A percentile compares a stretch with the other conserved stretches of the same genome.
Evolutionary conservation across 202 grass and related monocot species (phyloP).

Genomic region (Digitaria exilis): DNA sequence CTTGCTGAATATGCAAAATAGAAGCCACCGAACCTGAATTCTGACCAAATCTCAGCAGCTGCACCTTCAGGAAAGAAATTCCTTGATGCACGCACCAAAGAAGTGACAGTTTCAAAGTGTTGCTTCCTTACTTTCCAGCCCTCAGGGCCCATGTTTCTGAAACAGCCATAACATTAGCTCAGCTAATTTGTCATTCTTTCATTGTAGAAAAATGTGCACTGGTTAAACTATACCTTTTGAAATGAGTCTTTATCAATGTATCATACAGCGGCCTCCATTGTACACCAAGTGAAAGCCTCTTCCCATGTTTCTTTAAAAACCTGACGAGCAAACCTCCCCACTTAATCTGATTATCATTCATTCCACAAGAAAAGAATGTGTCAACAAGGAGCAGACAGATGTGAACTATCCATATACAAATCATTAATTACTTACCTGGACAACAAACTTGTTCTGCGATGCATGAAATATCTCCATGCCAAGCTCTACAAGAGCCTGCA

Average conservation of each 20-base stretch:
- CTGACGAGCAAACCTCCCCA: conserved; percentile 78
- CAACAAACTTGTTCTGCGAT: conserved; percentile 84
- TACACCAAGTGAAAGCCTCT: conserved; percentile 69
- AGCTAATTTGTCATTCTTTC: conserved; percentile 14
- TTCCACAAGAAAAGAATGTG: conserved; percentile 22
- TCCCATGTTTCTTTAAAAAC: conserved; percentile 79
- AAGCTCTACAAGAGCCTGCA: conserved; percentile 73
- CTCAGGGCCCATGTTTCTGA: conserved; percentile 97
- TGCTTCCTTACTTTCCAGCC: conserved; percentile 89
- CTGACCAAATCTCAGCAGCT: conserved; percentile 85
- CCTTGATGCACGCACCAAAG: conserved; percentile 71
- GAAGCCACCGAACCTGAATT: conserved; percentile 73
- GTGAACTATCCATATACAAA: conserved; percentile 26
- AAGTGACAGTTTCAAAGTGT: conserved; percentile 82
- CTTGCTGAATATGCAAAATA: conserved; percentile 11
- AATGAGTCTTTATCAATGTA: conserved; percentile 83
- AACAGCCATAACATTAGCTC: conserved; percentile 12
- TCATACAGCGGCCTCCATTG: conserved; percentile 92
- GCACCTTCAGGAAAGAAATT: conserved; percentile 86
- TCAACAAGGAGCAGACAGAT: conserved; percentile 33
- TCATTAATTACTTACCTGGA: conserved; percentile 63
- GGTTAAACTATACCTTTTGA: conserved; percentile 71
- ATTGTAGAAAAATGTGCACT: background rate
- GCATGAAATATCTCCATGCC: conserved; percentile 88
- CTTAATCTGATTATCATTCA: conserved; percentile 69